Base-by-base conservation (phyloP, 2,329 filamentous ascomycete species). In the Xylaria sp. region DNA sequence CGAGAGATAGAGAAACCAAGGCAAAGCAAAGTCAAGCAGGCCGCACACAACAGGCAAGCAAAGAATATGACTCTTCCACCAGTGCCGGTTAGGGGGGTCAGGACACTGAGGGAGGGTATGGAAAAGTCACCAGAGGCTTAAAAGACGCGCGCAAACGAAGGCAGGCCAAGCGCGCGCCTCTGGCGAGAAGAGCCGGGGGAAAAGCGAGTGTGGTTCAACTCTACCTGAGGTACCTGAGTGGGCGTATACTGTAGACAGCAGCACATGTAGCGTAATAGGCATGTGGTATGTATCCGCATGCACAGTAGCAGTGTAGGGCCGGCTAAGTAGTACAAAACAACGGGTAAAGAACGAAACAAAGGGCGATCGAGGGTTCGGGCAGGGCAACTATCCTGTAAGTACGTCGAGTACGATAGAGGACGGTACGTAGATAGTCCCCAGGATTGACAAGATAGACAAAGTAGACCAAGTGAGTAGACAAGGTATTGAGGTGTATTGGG, bases 121-220 rank as follows among this genome's bases (percentile, higher is more conserved):
- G 55, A 36, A 72, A 71, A 72, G 67, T 75, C 74, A 73, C 76
- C 73, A 76, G 74, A 75, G 74, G 73, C 56, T 70, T 64, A 58
- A 73, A 76, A 78, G 75, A 77, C 73, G 72, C 75, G 75, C 75
- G 75, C 75, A 74, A 74, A 69, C 65, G 64, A 65, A 66, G 69
- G 20, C 54, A 68, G 64, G 72, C 64, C 79, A 80, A 79, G 79
- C 80, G 79, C 80, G 79, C 78, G 79, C 79, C 77, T 80, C 77
- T 69, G 67, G 54, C 49, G 59, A 72, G 62, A 71, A 68, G 67
- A 75, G 70, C 72, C 73, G 71, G 73, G 68, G 65, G 49, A 62
- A 73, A 75, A 74, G 72, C 70, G 72, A 76, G 62, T 39, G 73
- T 72, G 73, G 74, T 72, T 76, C 73, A 74, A 69, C 49, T 77